A percentile compares a stretch with the other conserved stretches of the same genome.
These are phyloP conservation scores for Cercospora sojina DNA, from an alignment of 2,329 filamentous ascomycete genomes.

Conservation along the genomic window DNA sequence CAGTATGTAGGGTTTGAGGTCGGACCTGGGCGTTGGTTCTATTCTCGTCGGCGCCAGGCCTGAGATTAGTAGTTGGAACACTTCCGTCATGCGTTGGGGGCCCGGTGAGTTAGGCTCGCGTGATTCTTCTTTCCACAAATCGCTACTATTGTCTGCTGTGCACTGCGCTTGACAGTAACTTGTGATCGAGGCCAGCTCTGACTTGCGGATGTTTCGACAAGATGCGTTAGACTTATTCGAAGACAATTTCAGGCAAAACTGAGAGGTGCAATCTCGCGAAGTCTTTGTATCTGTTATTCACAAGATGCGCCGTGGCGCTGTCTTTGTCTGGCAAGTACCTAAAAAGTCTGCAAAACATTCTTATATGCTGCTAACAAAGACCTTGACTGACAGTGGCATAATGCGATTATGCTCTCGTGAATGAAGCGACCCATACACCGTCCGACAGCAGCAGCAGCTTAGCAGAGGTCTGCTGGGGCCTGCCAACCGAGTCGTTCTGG, in stretches of 20 bases:
- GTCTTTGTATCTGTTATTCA: background rate
- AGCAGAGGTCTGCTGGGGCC: background rate
- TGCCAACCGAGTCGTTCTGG: background rate
- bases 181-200: background rate
- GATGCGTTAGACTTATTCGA: background rate
- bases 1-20: conserved; percentile 2
- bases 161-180: background rate
- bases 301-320: background rate
- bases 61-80: background rate
- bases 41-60: conserved; percentile 1
- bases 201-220: background rate
- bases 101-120: background rate
- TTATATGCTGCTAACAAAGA: background rate
- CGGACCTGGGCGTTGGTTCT: background rate
- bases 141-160: background rate
- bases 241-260: background rate
- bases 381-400: background rate
- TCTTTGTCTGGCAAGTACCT: background rate
- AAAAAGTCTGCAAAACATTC: background rate
- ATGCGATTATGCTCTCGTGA: background rate
- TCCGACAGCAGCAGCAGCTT: background rate
- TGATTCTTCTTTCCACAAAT: background rate
- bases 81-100: background rate
- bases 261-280: background rate
- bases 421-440: background rate